These are phyloP conservation scores for Evernia prunastri DNA, from an alignment of 495 filamentous ascomycete genomes.

Conservation along the genomic window DNA sequence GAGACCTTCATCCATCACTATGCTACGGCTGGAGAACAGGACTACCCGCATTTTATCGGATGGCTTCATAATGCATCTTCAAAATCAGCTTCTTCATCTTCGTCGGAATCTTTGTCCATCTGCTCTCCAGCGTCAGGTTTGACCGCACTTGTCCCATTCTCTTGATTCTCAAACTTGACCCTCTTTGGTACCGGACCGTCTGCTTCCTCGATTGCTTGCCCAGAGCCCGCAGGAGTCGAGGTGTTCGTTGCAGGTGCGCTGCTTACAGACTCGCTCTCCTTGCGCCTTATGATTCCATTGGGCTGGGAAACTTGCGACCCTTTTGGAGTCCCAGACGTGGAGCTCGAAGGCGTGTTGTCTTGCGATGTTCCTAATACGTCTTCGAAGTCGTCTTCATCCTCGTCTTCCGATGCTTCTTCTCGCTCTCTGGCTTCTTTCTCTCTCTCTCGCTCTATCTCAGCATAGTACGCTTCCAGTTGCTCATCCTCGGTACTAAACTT, in stretches of 20 bases:
- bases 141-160: constrained; percentile 9
- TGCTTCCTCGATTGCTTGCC: constrained; percentile 19
- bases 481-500: constrained; percentile 44
- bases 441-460: constrained; percentile 45
- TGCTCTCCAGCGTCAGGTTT: constrained; percentile 17
- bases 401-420: constrained; percentile 43
- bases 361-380: constrained; percentile 31
- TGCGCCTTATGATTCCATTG: constrained; percentile 21
- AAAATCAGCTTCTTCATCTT: constrained; percentile 47
- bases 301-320: constrained; percentile 26
- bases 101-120: constrained; percentile 43
- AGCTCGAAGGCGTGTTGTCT: constrained; percentile 26
- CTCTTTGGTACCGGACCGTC: constrained; percentile 41
- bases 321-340: constrained; percentile 4
- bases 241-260: constrained; percentile 39
- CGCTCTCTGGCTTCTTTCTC: constrained; percentile 41
- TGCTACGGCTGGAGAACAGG: background rate
- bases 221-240: constrained; percentile 37
- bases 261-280: constrained; percentile 35
- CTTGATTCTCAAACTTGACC: constrained; percentile 34
- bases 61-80: constrained; percentile 35
- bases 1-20: background rate
- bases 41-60: background rate
- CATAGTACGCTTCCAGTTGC: constrained; percentile 48
- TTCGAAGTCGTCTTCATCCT: constrained; percentile 46